These are phyloP conservation scores for Alternaria arborescens DNA, from an alignment of 2,329 filamentous ascomycete species.

Conservation along the genomic window DNA sequence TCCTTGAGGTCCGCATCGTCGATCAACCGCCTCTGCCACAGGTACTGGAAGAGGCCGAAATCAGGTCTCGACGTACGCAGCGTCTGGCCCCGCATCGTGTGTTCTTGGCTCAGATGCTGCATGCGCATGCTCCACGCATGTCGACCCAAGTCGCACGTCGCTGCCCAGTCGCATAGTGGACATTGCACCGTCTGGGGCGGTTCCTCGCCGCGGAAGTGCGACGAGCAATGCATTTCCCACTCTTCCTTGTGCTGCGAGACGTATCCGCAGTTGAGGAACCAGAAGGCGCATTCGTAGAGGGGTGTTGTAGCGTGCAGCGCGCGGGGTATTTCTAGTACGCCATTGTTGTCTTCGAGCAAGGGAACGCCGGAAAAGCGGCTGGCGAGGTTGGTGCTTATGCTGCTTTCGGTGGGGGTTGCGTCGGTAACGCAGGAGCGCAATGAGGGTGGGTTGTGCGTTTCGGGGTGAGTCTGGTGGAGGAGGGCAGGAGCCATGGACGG, in stretches of 20 bases:
- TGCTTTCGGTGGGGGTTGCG: conserved; percentile 37
- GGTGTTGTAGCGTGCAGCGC: conserved; percentile 15
- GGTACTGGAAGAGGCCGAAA: conserved; percentile 38
- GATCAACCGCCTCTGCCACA: conserved; percentile 45
- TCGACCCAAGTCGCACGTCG: conserved; percentile 21
- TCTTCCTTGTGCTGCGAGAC: conserved; percentile 29
- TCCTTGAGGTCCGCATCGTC: conserved; percentile 46
- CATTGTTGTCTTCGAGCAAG: conserved; percentile 40
- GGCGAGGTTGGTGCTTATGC: conserved; percentile 37
- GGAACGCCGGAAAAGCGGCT: conserved; percentile 31
- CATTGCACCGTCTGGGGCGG: conserved; percentile 42
- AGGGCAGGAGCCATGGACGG: conserved; percentile 44
- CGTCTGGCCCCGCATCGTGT: conserved; percentile 35
- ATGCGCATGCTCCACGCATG: conserved; percentile 38
- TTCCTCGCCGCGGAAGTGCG: conserved; percentile 46
- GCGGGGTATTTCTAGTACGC: conserved; percentile 33
- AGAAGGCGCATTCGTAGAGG: conserved; percentile 44
- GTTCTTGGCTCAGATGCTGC: conserved; percentile 39
- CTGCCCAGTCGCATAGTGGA: conserved; percentile 43
- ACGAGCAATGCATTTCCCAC: conserved; percentile 43
- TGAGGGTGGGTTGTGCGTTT: conserved; percentile 32
- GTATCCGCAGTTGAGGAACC: conserved; percentile 45
- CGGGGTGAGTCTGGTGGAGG: conserved; percentile 38
- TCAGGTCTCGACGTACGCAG: conserved; percentile 38
- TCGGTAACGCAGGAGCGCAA: conserved; percentile 36